A percentile compares a stretch with the other conserved stretches of the same genome.
Conservation (phyloP, 2,329 filamentous ascomycete species). For the Davidsoniella virescens region DNA sequence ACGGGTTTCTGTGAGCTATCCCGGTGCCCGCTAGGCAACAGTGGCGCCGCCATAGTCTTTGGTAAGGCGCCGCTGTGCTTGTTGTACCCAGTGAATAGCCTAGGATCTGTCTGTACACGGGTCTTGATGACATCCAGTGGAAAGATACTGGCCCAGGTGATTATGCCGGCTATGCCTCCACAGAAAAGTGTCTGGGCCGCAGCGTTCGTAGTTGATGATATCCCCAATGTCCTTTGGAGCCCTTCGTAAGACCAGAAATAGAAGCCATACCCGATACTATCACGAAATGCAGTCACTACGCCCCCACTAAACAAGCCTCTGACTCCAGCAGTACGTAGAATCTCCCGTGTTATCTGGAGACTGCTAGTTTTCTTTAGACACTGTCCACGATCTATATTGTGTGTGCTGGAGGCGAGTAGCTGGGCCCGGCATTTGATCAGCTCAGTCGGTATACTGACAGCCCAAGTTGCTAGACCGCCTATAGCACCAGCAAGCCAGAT, state of each 20-base stretch:
- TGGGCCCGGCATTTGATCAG: constrained; percentile 82
- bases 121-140: constrained; percentile 89
- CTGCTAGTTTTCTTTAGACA: too few relatives aligned
- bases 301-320: constrained; percentile 70
- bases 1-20: constrained; percentile 18
- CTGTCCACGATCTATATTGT: too few relatives aligned
- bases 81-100: neutral
- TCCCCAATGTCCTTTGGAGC: constrained; percentile 39
- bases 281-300: constrained; percentile 61
- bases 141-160: constrained; percentile 82
- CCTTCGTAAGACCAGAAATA: constrained; percentile 93
- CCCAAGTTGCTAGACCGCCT: constrained; percentile 72
- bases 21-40: constrained; percentile 19
- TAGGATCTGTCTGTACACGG: constrained; percentile 44
- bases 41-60: constrained; percentile 15
- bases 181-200: constrained; percentile 58
- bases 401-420: constrained; percentile 28
- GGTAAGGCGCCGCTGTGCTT: constrained; percentile 12
- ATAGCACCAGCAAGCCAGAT: constrained; percentile 67
- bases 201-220: constrained; percentile 21
- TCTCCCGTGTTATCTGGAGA: constrained; percentile 38
- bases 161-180: constrained; percentile 72
- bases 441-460: constrained; percentile 77
- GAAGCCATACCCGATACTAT: constrained; percentile 89
- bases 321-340: constrained; percentile 40